Conservation (phyloP, 345 rosid genomes). For the Rhodamnia argentea region DNA sequence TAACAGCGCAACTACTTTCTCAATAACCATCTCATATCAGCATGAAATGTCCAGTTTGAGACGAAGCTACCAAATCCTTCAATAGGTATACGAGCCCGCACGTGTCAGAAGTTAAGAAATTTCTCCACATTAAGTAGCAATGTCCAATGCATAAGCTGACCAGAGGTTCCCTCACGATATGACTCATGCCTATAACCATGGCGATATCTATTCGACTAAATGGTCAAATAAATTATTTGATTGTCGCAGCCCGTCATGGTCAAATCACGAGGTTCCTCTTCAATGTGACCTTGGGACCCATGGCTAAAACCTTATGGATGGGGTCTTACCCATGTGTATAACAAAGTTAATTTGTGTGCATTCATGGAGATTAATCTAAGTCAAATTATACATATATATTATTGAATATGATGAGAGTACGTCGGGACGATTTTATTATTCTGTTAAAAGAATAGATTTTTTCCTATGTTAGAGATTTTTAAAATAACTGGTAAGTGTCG, state of each 20-base stretch:
- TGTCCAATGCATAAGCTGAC: not conserved
- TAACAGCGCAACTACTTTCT: not conserved
- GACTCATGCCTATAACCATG: not conserved
- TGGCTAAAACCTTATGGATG: not conserved
- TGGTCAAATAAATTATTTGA: not conserved
- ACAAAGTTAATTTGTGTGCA: not conserved
- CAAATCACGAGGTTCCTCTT: not conserved
- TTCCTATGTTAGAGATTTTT: not conserved
- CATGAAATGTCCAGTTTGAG: not conserved
- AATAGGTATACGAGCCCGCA: not conserved
- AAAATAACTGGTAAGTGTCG: not conserved
- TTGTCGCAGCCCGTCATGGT: not conserved
- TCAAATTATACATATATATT: not conserved
- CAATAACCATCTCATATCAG: not conserved
- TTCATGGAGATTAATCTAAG: not conserved
- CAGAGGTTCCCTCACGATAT: not conserved
- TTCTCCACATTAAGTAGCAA: not conserved
- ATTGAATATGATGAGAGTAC: not conserved
- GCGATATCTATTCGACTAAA: not conserved
- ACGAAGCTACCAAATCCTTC: not conserved
- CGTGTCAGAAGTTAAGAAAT: not conserved
- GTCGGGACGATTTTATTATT: not conserved
- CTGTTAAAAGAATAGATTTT: not conserved
- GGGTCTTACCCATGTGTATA: accelerated
- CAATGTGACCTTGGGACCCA: not conserved